Evolutionary conservation across 805 yeast species (phyloP).

Genomic region (Kluyveromyces nonfermentans): DNA sequence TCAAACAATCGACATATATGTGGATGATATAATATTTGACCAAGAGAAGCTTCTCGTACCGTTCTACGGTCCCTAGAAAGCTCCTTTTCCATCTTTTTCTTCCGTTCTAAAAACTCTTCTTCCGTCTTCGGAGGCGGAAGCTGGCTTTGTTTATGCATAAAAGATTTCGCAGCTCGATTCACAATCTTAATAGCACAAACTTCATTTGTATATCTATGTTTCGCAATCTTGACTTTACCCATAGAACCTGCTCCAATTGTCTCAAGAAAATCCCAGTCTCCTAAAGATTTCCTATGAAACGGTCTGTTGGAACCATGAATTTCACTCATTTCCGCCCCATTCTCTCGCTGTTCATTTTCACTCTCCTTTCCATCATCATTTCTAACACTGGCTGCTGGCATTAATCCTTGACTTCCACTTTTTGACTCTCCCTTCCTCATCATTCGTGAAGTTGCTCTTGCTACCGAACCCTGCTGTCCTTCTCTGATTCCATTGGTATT

Average conservation of each 20-base stretch:
- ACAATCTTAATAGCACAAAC: conserved; percentile 90
- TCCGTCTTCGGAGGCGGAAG: conserved; percentile 57
- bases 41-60: conserved; percentile 90
- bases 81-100: conserved; percentile 70
- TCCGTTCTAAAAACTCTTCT: conserved; percentile 48
- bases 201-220: conserved; percentile 69
- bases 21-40: conserved; percentile 82
- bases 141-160: conserved; percentile 59
- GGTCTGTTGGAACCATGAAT: conserved; percentile 21
- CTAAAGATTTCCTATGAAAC: conserved; percentile 80
- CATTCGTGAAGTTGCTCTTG: conserved; percentile 29
- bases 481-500: not conserved
- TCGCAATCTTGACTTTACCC: conserved; percentile 97
- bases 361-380: conserved; percentile 4
- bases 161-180: conserved; percentile 75
- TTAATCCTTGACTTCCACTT: conserved; percentile 10
- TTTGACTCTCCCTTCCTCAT: conserved; percentile 16
- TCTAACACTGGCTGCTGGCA: conserved; percentile 18
- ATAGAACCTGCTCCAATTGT: conserved; percentile 98
- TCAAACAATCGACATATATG: conserved; percentile 87
- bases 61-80: conserved; percentile 87
- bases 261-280: conserved; percentile 93
- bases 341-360: not conserved
- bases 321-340: not conserved
- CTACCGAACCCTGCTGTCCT: conserved; percentile 12